Percentiles rank a stretch among this genome's conserved stretches.
Evolutionary conservation across 768 basidiomycete genomes (phyloP).

Genomic region (Suillus subalutaceus): DNA sequence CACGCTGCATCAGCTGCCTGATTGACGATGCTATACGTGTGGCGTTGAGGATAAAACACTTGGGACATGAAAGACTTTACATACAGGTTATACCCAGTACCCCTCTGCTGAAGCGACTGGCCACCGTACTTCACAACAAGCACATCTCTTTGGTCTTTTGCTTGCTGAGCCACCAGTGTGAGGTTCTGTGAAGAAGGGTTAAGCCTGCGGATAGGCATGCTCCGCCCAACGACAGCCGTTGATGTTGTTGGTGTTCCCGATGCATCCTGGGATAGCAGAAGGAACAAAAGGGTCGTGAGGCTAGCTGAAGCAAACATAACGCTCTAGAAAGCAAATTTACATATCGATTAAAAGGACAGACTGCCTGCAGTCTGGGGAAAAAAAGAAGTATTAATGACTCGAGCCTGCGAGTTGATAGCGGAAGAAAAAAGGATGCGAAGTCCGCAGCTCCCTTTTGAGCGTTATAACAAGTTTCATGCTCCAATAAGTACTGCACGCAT

Average conservation of each 20-base stretch:
- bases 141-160: conserved; percentile 41
- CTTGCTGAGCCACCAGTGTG: conserved; percentile 26
- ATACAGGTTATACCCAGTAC: conserved; percentile 51
- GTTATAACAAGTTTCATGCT: conserved; percentile 4
- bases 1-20: conserved; percentile 67
- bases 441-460: not conserved
- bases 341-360: not conserved
- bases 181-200: conserved; percentile 3
- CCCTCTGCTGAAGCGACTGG: conserved; percentile 34
- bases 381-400: not conserved
- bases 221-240: not conserved
- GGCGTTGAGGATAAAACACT: not conserved
- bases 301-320: conserved; percentile 7
- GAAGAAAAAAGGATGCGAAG: not conserved
- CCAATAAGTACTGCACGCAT: not conserved
- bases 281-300: not conserved
- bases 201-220: conserved; percentile 5
- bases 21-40: conserved; percentile 50
- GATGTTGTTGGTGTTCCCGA: not conserved
- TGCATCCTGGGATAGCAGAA: not conserved
- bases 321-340: not conserved
- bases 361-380: conserved; percentile 4
- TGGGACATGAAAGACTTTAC: conserved; percentile 16
- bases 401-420: not conserved
- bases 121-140: conserved; percentile 49